Percentiles rank a stretch among this genome's conserved stretches.
Conservation (phyloP, 257 asterid genomes). For the Solanum habrochaites region DNA sequence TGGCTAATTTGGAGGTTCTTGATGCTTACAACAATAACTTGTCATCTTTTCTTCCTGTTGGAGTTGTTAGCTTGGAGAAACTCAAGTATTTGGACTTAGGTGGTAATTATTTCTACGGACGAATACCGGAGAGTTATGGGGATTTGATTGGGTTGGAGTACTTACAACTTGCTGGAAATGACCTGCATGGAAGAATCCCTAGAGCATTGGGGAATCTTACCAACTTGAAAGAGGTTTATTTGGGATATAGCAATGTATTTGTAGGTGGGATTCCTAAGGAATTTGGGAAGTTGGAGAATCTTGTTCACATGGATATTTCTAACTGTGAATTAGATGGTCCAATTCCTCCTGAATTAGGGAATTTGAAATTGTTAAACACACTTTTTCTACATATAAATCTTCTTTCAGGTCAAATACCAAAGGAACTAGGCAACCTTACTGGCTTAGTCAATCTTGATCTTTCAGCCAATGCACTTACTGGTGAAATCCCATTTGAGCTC, state of each 20-base stretch:
- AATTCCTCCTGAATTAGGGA: conserved; percentile 73
- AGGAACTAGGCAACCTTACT: conserved; percentile 67
- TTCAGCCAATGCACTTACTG: conserved; percentile 56
- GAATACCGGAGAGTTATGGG: conserved; percentile 56
- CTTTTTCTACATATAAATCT: conserved; percentile 54
- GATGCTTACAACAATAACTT: conserved; percentile 85
- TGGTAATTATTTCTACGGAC: conserved; percentile 68
- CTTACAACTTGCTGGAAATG: conserved; percentile 72
- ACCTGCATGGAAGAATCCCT: conserved; percentile 66
- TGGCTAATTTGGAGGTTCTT: conserved; percentile 46
- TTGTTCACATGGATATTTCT: conserved; percentile 64
- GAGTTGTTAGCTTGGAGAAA: conserved; percentile 35
- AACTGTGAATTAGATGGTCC: conserved; percentile 62
- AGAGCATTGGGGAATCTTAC: conserved; percentile 67
- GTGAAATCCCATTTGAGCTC: conserved; percentile 81
- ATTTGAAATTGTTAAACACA: conserved; percentile 47
- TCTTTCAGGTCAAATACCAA: conserved; percentile 63
- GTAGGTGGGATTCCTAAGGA: conserved; percentile 79
- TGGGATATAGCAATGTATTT: conserved; percentile 58
- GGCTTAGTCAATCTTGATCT: conserved; percentile 65
- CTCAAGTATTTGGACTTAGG: conserved; percentile 74
- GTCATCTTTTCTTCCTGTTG: conserved; percentile 59
- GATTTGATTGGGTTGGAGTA: conserved; percentile 44
- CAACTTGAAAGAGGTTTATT: conserved; percentile 61
- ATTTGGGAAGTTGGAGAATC: conserved; percentile 59